Conservation (phyloP, 225 moss, liverwort and hornwort genomes). For the Marchantia paleacea region DNA sequence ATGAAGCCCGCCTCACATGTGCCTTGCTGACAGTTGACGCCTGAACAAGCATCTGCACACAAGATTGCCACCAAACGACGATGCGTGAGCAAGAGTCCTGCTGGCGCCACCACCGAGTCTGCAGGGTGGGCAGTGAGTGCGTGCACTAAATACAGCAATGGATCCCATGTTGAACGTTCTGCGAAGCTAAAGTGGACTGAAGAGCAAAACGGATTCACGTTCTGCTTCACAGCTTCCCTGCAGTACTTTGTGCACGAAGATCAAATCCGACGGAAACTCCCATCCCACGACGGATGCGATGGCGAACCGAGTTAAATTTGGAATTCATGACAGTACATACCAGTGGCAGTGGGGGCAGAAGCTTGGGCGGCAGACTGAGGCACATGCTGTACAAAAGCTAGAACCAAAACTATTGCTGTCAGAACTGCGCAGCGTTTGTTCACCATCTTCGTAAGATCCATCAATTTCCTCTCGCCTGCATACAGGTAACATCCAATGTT, state of each 20-base stretch:
- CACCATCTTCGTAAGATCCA: neutral
- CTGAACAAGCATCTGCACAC: neutral
- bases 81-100: neutral
- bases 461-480: neutral
- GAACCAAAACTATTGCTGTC: neutral
- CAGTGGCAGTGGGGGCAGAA: neutral
- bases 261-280: neutral
- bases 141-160: too few species aligned
- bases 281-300: neutral
- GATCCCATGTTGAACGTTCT: too few species aligned
- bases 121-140: too few species aligned
- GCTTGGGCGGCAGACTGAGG: neutral
- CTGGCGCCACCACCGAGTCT: too few species aligned
- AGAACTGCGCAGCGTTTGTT: neutral
- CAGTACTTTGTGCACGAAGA: neutral
- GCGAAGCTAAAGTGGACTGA: too few species aligned
- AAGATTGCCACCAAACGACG: neutral
- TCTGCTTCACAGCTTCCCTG: too few species aligned
- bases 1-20: neutral
- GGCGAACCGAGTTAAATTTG: neutral
- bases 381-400: neutral
- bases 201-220: neutral
- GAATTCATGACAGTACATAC: neutral
- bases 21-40: constrained; percentile 23
- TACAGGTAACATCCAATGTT: too few species aligned